phyloP scores from a whole-genome alignment of 1,139 yeast genomes.

The Diutina pseudorugosa region DNA sequence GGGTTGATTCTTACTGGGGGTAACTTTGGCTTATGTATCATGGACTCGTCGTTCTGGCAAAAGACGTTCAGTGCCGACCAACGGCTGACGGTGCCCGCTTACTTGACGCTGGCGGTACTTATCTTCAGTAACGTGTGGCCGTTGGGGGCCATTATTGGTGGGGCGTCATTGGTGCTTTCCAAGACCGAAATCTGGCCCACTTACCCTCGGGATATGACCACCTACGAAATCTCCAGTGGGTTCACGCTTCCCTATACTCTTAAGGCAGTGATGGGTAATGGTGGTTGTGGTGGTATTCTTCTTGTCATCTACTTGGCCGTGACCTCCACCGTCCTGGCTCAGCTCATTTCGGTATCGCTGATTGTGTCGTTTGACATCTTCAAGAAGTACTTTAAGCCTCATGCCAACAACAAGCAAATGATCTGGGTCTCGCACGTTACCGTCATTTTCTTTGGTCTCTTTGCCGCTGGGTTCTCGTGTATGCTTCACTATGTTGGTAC shows the following conservation, averaged over 20 bases:
- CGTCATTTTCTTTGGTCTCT: constrained; percentile 18
- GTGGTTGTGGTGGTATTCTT: constrained; percentile 19
- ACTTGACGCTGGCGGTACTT: constrained; percentile 19
- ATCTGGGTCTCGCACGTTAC: constrained; percentile 18
- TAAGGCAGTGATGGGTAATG: constrained; percentile 17
- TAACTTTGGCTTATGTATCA: constrained; percentile 19
- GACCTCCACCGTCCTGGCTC: constrained; percentile 21
- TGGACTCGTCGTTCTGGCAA: constrained; percentile 23
- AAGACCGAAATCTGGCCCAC: constrained; percentile 16
- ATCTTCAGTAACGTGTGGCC: constrained; percentile 24
- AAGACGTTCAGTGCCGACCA: constrained; percentile 23
- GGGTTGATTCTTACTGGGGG: constrained; percentile 19
- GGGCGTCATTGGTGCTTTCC: constrained; percentile 17
- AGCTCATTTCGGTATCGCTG: constrained; percentile 20
- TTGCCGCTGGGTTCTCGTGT: constrained; percentile 18
- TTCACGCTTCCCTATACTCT: constrained; percentile 18
- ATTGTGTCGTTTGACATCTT: constrained; percentile 20
- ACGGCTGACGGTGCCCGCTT: constrained; percentile 25
- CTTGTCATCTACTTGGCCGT: constrained; percentile 19
- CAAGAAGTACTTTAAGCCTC: constrained; percentile 16
- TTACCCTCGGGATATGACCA: constrained; percentile 17
- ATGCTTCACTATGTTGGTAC: constrained; percentile 22
- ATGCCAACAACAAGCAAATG: constrained; percentile 16
- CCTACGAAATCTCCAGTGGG: constrained; percentile 16
- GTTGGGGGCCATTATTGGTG: constrained; percentile 18